Conservation (phyloP, 2,329 filamentous ascomycete genomes). For the Pseudogymnoascus sp. region DNA sequence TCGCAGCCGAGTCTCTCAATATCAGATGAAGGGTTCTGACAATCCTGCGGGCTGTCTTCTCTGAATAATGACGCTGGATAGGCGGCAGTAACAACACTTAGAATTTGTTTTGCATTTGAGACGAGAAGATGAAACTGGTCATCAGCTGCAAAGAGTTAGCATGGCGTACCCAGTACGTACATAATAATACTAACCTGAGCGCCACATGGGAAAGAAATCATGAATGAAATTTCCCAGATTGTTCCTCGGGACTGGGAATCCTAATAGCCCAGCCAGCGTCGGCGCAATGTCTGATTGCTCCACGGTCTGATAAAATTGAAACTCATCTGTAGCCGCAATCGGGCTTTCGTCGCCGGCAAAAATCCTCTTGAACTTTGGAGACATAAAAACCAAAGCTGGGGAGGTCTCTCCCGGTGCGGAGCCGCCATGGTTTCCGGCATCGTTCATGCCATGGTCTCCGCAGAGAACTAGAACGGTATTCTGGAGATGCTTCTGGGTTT, state of each 20-base stretch:
- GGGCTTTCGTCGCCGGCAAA: constrained; percentile 39
- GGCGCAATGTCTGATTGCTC: constrained; percentile 93
- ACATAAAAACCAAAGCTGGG: constrained; percentile 82
- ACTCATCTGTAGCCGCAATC: constrained; percentile 54
- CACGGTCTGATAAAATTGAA: constrained; percentile 75
- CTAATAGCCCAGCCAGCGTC: constrained; percentile 76
- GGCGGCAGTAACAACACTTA: constrained; percentile 66
- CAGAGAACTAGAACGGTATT: constrained; percentile 78
- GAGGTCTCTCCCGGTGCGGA: constrained; percentile 92
- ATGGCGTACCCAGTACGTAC: constrained; percentile 10
- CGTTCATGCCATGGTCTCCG: constrained; percentile 99
- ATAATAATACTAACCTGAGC: constrained; percentile 39
- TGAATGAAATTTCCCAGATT: constrained; percentile 81
- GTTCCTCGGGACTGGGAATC: constrained; percentile 81
- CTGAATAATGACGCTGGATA: constrained; percentile 51
- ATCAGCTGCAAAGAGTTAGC: constrained; percentile 25
- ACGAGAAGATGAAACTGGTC: constrained; percentile 62
- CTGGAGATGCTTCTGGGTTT: constrained; percentile 58
- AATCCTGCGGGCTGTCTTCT: constrained; percentile 21
- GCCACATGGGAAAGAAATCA: constrained; percentile 73
- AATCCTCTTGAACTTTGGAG: constrained; percentile 65
- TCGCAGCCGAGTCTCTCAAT: constrained; percentile 58
- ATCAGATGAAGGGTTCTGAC: constrained; percentile 16
- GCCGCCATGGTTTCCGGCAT: constrained; percentile 92
- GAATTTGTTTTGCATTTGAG: constrained; percentile 73